Evolutionary conservation across 2,329 filamentous ascomycete genomes (phyloP).

Genomic region (Aspergillus uvarum): DNA sequence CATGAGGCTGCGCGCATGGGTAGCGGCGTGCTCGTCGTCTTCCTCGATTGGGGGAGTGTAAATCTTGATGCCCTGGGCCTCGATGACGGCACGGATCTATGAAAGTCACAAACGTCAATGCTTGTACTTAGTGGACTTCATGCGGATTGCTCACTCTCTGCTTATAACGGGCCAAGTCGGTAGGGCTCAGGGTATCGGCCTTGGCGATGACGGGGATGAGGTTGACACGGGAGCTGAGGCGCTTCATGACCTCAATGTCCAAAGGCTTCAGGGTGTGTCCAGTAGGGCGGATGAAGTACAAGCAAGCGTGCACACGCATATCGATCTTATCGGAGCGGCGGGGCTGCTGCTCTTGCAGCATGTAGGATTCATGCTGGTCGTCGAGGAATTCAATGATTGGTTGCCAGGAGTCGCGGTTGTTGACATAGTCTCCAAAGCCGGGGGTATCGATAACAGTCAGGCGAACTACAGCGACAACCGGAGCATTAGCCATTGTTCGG

Average conservation of each 20-base stretch:
- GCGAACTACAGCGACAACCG: slow-evolving; percentile 64
- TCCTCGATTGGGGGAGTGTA: slow-evolving; percentile 98
- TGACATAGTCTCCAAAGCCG: slow-evolving; percentile 99
- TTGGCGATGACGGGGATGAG: slow-evolving; percentile 98
- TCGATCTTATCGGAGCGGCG: slow-evolving; percentile 98
- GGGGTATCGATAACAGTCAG: slow-evolving; percentile 98
- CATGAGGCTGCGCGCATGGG: slow-evolving; percentile 92
- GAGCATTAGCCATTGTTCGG: slow-evolving; percentile 18
- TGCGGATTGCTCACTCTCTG: slow-evolving; percentile 65
- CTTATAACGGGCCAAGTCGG: slow-evolving; percentile 92
- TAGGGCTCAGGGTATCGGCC: slow-evolving; percentile 93
- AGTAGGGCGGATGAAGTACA: slow-evolving; percentile 99
- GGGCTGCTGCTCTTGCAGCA: slow-evolving; percentile 99
- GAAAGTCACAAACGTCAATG: not conserved
- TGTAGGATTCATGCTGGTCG: slow-evolving; percentile 99
- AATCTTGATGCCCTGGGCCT: slow-evolving; percentile 99
- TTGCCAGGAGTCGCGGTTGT: slow-evolving; percentile 99
- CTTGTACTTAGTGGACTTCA: not conserved
- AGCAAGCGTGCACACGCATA: slow-evolving; percentile 93
- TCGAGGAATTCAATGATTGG: slow-evolving; percentile 99
- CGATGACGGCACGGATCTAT: slow-evolving; percentile 90
- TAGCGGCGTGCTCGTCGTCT: slow-evolving; percentile 92
- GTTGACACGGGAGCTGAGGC: slow-evolving; percentile 95
- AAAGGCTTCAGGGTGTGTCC: slow-evolving; percentile 98
- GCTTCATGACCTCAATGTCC: slow-evolving; percentile 99